Conservation (phyloP, 1,284 basidiomycete species). For the Bondarzewia mesenterica region DNA sequence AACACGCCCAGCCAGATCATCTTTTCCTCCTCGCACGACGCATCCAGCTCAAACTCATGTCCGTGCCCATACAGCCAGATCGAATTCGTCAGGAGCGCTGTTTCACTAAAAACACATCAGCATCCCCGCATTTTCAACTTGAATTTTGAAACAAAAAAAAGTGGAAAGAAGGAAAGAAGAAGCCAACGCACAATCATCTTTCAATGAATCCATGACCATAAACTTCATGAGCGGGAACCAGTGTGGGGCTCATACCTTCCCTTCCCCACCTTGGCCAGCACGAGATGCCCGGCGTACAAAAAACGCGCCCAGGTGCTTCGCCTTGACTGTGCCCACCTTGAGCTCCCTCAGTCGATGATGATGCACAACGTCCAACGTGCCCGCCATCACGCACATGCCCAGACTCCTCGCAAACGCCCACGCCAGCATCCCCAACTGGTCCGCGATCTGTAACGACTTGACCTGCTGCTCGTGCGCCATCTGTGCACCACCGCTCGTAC, state of each 20-base stretch:
- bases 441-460: slow-evolving; percentile 60
- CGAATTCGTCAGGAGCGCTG: slow-evolving; percentile 72
- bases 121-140: slow-evolving; percentile 1
- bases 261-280: slow-evolving; percentile 81
- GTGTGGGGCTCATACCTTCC: slow-evolving; percentile 74
- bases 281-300: slow-evolving; percentile 83
- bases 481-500: slow-evolving; percentile 72
- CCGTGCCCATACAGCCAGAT: slow-evolving; percentile 64
- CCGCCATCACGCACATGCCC: slow-evolving; percentile 69
- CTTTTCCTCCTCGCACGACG: slow-evolving; percentile 77
- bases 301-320: slow-evolving; percentile 85
- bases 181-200: slow-evolving; percentile 47
- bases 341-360: slow-evolving; percentile 31
- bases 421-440: slow-evolving; percentile 38
- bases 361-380: slow-evolving; percentile 79
- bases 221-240: slow-evolving; percentile 78
- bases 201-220: slow-evolving; percentile 55
- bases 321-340: slow-evolving; percentile 47
- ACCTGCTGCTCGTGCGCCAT: slow-evolving; percentile 45
- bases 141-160: slow-evolving; percentile 1
- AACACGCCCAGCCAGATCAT: slow-evolving; percentile 74
- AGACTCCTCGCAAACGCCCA: slow-evolving; percentile 29
- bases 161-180: not conserved
- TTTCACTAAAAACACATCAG: slow-evolving; percentile 4
- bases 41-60: slow-evolving; percentile 78